Percentiles rank a stretch among this genome's conserved stretches.
phyloP scores from a whole-genome alignment of 805 yeast species.

The Zygoascus flipseniorum region DNA sequence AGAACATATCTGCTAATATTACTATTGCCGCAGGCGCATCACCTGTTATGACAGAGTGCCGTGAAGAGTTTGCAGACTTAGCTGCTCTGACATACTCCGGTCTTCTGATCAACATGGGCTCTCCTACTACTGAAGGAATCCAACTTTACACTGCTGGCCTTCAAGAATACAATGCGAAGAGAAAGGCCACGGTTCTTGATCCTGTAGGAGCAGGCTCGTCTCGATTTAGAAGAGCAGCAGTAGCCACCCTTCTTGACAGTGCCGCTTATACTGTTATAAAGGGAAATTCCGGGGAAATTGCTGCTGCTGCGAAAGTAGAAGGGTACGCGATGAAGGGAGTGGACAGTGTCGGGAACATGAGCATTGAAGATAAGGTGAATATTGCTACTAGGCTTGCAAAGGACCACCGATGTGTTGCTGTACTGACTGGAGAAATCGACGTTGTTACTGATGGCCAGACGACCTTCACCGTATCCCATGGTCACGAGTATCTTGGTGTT shows the following conservation, averaged over 20 bases:
- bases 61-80: constrained; percentile 59
- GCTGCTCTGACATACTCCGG: constrained; percentile 46
- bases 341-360: constrained; percentile 35
- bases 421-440: constrained; percentile 59
- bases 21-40: constrained; percentile 77
- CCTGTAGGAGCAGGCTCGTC: constrained; percentile 95
- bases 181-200: constrained; percentile 66
- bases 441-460: constrained; percentile 39
- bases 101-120: constrained; percentile 68
- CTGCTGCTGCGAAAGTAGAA: constrained; percentile 44
- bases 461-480: neutral
- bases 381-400: constrained; percentile 44
- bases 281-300: constrained; percentile 80
- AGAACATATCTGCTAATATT: constrained; percentile 80
- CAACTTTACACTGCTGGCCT: constrained; percentile 44
- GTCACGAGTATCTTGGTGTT: constrained; percentile 30
- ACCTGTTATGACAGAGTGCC: constrained; percentile 79
- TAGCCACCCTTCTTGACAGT: constrained; percentile 41
- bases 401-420: constrained; percentile 51
- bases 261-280: constrained; percentile 60
- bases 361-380: constrained; percentile 21
- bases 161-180: constrained; percentile 44
- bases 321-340: constrained; percentile 58
- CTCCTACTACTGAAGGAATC: constrained; percentile 40
- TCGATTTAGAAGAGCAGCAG: constrained; percentile 40